Evolutionary conservation across 257 asterid genomes (phyloP).

Genomic region (Primulina eburnea): DNA sequence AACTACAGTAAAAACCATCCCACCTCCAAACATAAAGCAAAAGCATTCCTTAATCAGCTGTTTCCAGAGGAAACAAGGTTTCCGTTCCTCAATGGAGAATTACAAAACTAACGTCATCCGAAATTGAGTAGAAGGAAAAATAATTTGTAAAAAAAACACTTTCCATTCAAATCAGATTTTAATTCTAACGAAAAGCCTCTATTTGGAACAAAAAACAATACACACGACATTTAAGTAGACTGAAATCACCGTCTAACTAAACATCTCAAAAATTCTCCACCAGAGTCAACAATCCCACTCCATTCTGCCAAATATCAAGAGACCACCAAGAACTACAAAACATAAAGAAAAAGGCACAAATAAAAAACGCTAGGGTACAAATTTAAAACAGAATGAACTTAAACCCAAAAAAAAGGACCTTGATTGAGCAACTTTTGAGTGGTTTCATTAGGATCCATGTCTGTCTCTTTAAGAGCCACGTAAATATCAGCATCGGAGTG

Average conservation of each 20-base stretch:
- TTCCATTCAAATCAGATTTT: neutral
- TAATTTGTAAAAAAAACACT: neutral
- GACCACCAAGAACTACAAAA: constrained; percentile 10
- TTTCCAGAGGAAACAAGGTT: neutral
- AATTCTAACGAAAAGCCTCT: neutral
- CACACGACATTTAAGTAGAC: constrained; percentile 1
- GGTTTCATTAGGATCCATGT: constrained; percentile 97
- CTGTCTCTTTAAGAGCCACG: constrained; percentile 71
- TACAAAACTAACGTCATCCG: neutral
- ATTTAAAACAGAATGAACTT: neutral
- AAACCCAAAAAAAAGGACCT: constrained; percentile 42
- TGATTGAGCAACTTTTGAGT: constrained; percentile 80
- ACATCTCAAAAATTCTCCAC: neutral
- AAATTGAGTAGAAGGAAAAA: neutral
- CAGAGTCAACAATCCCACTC: constrained; percentile 1
- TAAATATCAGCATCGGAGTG: constrained; percentile 91
- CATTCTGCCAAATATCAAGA: neutral
- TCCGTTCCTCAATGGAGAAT: neutral
- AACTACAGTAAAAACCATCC: constrained; percentile 1
- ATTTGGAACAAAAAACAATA: constrained; percentile 21
- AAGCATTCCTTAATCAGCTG: neutral
- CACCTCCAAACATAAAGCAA: neutral
- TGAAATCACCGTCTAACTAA: constrained; percentile 2
- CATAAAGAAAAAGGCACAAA: neutral
- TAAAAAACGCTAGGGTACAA: constrained; percentile 9